A percentile compares a stretch with the other conserved stretches of the same genome.
These are phyloP conservation scores for Wickerhamomyces ciferrii DNA, from an alignment of 805 yeast genomes.

Conservation along the genomic window DNA sequence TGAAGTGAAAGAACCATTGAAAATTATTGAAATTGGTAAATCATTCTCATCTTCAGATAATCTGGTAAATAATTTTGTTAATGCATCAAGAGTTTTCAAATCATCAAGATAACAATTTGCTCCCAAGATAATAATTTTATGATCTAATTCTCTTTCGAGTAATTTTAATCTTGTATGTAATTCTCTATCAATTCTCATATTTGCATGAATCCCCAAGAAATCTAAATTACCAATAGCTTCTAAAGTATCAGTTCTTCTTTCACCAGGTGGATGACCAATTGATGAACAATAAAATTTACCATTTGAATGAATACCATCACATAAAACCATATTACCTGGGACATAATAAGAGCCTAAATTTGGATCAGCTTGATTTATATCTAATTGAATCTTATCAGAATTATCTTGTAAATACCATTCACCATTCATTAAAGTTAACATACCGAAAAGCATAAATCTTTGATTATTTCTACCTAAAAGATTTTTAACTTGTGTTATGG, in stretches of 20 bases:
- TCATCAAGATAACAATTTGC: conserved; percentile 68
- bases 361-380: conserved; percentile 55
- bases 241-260: conserved; percentile 56
- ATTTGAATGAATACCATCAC: conserved; percentile 80
- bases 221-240: conserved; percentile 80
- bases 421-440: conserved; percentile 61
- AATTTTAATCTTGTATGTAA: conserved; percentile 48
- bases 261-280: conserved; percentile 87
- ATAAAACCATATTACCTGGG: conserved; percentile 73
- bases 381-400: conserved; percentile 61
- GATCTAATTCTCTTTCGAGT: conserved; percentile 55
- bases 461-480: conserved; percentile 80
- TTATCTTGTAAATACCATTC: conserved; percentile 78
- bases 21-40: conserved; percentile 63
- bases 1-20: conserved; percentile 78
- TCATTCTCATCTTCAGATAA: conserved; percentile 45
- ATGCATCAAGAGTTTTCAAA: conserved; percentile 49
- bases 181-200: conserved; percentile 55
- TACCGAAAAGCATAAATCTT: conserved; percentile 73
- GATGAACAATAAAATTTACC: conserved; percentile 68
- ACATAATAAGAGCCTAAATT: conserved; percentile 60
- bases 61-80: conserved; percentile 54
- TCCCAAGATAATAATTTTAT: conserved; percentile 68
- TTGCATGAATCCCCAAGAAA: conserved; percentile 46
- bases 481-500: conserved; percentile 74